phyloP scores from a whole-genome alignment of 176 grass and related monocot species.

The Aegilops sharonensis region DNA sequence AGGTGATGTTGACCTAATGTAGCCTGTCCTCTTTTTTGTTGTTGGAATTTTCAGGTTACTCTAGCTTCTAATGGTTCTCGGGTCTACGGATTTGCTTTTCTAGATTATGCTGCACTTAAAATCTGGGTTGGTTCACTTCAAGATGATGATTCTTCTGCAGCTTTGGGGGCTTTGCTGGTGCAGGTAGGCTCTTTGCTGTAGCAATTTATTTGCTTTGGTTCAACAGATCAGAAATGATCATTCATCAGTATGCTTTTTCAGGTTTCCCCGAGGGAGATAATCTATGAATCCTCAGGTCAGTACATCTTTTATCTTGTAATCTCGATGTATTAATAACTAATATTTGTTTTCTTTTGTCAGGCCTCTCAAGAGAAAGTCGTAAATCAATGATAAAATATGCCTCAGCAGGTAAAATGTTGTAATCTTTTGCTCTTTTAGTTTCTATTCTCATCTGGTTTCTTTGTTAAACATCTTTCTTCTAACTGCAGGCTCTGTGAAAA shows the following conservation, averaged over 20 bases:
- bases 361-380: constrained; percentile 82
- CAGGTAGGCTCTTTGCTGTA: constrained; percentile 56
- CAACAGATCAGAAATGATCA: not conserved
- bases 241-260: constrained; percentile 48
- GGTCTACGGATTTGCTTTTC: constrained; percentile 92
- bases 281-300: constrained; percentile 89
- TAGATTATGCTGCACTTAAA: constrained; percentile 84
- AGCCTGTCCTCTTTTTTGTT: not conserved
- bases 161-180: constrained; percentile 87
- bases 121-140: constrained; percentile 85
- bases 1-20: constrained; percentile 12
- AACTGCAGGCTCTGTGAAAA: constrained; percentile 72
- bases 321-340: constrained; percentile 12
- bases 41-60: constrained; percentile 30
- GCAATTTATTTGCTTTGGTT: constrained; percentile 17
- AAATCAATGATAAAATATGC: constrained; percentile 76
- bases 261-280: constrained; percentile 86
- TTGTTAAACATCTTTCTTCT: constrained; percentile 15
- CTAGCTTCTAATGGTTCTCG: constrained; percentile 38
- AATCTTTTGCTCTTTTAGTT: not conserved
- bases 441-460: not conserved
- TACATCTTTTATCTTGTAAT: constrained; percentile 25
- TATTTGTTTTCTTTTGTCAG: constrained; percentile 40
- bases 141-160: constrained; percentile 77
- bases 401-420: constrained; percentile 56